Conservation (phyloP, 2,329 filamentous ascomycete species). For the Phyllosticta citribraziliensis region DNA sequence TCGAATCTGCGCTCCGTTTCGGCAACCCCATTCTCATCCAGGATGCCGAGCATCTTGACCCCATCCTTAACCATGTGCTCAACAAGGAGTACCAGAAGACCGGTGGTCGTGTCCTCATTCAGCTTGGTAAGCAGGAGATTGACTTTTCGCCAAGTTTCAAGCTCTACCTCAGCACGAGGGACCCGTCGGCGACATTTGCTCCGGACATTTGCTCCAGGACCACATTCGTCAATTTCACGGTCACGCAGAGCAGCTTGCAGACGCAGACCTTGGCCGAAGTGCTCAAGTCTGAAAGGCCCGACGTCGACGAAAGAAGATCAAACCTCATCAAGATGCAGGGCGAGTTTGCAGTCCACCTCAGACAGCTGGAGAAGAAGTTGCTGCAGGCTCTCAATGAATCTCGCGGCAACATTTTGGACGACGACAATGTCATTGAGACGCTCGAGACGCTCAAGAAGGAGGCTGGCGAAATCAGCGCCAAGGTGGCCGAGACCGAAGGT, state of each 20-base stretch:
- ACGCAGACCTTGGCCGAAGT: slow-evolving; percentile 97
- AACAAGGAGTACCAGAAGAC: slow-evolving; percentile 99
- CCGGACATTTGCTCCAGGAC: slow-evolving; percentile 97
- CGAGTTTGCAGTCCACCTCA: slow-evolving; percentile 97
- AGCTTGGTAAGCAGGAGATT: slow-evolving; percentile 97
- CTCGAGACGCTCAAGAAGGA: slow-evolving; percentile 97
- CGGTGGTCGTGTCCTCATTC: slow-evolving; percentile 92
- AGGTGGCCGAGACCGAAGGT: slow-evolving; percentile 93
- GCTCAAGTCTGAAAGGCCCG: slow-evolving; percentile 90
- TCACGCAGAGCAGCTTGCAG: slow-evolving; percentile 96
- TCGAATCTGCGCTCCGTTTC: slow-evolving; percentile 93
- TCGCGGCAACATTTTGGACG: slow-evolving; percentile 93
- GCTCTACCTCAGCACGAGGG: slow-evolving; percentile 86
- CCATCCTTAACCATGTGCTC: slow-evolving; percentile 93
- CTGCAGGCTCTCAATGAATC: slow-evolving; percentile 95
- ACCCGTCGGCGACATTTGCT: slow-evolving; percentile 90
- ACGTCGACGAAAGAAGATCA: slow-evolving; percentile 90
- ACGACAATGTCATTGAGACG: slow-evolving; percentile 96
- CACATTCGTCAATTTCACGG: slow-evolving; percentile 98
- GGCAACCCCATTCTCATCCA: slow-evolving; percentile 98
- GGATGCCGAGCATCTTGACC: slow-evolving; percentile 93
- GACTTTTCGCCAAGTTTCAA: slow-evolving; percentile 97
- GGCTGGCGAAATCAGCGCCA: slow-evolving; percentile 87
- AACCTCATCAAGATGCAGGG: slow-evolving; percentile 98
- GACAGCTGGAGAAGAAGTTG: slow-evolving; percentile 87